Conservation (phyloP, 306 rosid genomes). For the Malus fusca region DNA sequence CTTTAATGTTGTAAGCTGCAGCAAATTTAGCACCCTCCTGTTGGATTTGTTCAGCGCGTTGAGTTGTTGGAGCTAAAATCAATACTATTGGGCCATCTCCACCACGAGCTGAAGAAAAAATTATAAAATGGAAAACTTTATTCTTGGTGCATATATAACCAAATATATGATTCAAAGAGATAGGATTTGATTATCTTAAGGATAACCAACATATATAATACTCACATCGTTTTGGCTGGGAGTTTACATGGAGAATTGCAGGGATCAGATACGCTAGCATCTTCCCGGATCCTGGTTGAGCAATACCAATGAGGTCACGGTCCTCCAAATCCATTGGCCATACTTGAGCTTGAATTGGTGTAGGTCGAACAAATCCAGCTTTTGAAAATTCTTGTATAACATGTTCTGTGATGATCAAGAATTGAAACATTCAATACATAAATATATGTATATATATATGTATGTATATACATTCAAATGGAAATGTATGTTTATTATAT, state of each 20-base stretch:
- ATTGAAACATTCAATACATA: not conserved
- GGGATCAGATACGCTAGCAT: constrained; percentile 89
- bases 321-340: constrained; percentile 99
- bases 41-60: constrained; percentile 92
- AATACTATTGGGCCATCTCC: constrained; percentile 98
- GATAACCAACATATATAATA: not conserved
- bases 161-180: not conserved
- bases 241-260: constrained; percentile 95
- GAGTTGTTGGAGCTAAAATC: constrained; percentile 87
- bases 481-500: not conserved
- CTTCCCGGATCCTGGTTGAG: constrained; percentile 98
- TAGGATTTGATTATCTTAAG: constrained; percentile 7
- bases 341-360: constrained; percentile 98
- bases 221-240: constrained; percentile 75
- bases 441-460: not conserved
- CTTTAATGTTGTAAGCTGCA: constrained; percentile 88
- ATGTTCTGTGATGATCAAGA: constrained; percentile 42
- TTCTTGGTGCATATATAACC: not conserved
- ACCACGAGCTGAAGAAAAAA: constrained; percentile 45
- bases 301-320: constrained; percentile 94
- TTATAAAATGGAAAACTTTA: not conserved
- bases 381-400: constrained; percentile 74
- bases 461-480: not conserved
- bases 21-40: constrained; percentile 90
- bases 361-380: constrained; percentile 91